Evolutionary conservation across 1,139 yeast species (phyloP).

Genomic region (Suhomyces wounanorum): DNA sequence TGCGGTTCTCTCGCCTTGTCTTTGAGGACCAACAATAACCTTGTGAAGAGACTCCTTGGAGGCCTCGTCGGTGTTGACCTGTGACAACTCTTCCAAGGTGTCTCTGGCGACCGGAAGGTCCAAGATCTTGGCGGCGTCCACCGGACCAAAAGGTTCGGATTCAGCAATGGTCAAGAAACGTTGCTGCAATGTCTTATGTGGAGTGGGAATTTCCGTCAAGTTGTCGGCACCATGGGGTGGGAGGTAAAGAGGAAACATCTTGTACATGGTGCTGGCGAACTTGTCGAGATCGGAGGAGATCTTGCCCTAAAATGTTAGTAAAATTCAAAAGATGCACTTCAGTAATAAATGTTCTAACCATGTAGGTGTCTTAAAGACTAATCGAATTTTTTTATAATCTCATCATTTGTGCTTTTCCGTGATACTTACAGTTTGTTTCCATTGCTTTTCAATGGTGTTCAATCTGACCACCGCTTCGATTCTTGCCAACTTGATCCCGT

Average conservation of each 20-base stretch:
- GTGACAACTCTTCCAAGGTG: constrained; percentile 67
- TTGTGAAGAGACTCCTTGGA: constrained; percentile 25
- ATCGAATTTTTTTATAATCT: constrained; percentile 53
- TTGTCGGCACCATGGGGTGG: constrained; percentile 57
- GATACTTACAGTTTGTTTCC: constrained; percentile 62
- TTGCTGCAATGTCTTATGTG: constrained; percentile 79
- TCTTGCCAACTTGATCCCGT: constrained; percentile 80
- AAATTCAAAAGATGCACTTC: constrained; percentile 13
- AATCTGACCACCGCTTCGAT: constrained; percentile 82
- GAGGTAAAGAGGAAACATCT: constrained; percentile 77
- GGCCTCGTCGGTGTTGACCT: constrained; percentile 44
- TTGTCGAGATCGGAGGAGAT: constrained; percentile 52
- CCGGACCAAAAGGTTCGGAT: constrained; percentile 95
- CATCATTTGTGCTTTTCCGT: constrained; percentile 39
- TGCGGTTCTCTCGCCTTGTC: constrained; percentile 59
- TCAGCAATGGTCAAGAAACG: constrained; percentile 89
- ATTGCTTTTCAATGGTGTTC: constrained; percentile 60
- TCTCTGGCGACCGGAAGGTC: constrained; percentile 83
- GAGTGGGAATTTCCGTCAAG: constrained; percentile 92
- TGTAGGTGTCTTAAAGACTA: constrained; percentile 76
- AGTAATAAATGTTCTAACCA: constrained; percentile 53
- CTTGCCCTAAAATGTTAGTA: constrained; percentile 46
- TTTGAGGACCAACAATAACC: constrained; percentile 52
- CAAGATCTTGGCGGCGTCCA: constrained; percentile 88
- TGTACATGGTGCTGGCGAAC: constrained; percentile 64